phyloP scores from a whole-genome alignment of 2,329 filamentous ascomycete genomes.

The Orbilia ellipsospora region DNA sequence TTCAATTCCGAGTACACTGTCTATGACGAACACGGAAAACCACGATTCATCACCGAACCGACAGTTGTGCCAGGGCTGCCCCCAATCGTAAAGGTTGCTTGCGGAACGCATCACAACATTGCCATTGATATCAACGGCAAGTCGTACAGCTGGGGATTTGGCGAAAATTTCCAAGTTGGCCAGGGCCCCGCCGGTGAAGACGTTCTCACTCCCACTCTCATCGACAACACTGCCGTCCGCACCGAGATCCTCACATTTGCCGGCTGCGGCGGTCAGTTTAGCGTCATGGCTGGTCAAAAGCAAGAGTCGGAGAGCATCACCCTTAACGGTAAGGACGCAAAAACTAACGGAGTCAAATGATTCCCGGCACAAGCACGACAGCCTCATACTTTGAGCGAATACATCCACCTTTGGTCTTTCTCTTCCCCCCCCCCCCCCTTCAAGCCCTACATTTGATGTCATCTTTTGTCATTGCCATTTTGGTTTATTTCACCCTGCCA shows the following conservation, averaged over 20 bases:
- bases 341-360: constrained; percentile 38
- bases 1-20: constrained; percentile 71
- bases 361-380: no score
- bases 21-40: constrained; percentile 72
- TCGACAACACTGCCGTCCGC: constrained; percentile 85
- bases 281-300: constrained; percentile 68
- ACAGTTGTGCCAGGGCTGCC: constrained; percentile 70
- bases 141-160: constrained; percentile 84
- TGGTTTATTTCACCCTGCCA: no score
- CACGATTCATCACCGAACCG: constrained; percentile 78
- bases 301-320: constrained; percentile 24
- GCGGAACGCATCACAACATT: constrained; percentile 78
- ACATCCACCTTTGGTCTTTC: no score
- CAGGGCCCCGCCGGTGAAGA: constrained; percentile 80
- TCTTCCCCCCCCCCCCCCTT: neutral
- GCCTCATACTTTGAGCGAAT: neutral
- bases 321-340: constrained; percentile 44
- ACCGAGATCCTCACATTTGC: constrained; percentile 79
- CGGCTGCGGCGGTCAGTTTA: constrained; percentile 90
- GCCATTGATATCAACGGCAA: constrained; percentile 73
- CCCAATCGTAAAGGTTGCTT: constrained; percentile 70
- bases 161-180: constrained; percentile 81
- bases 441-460: neutral
- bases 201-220: constrained; percentile 77
- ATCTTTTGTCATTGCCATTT: no score